phyloP scores from a whole-genome alignment of 768 basidiomycete species.

The Mycena chlorophos region DNA sequence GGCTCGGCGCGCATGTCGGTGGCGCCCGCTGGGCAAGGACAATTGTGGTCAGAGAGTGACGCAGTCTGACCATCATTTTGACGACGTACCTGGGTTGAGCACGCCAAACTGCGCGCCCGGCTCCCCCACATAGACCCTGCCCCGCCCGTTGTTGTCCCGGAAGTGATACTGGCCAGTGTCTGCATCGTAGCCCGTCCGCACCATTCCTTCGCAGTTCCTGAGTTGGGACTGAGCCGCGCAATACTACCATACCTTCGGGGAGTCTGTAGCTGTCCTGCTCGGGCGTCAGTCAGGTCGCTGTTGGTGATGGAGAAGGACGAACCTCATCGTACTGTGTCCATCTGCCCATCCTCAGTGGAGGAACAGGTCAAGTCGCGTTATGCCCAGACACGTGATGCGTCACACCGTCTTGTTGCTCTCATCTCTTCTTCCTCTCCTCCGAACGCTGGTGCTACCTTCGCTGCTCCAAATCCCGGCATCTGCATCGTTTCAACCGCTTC shows the following conservation, averaged over 20 bases:
- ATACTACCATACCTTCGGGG: slow-evolving; percentile 51
- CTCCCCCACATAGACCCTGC: slow-evolving; percentile 43
- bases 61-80: background rate
- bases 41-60: background rate
- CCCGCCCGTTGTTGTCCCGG: slow-evolving; percentile 33
- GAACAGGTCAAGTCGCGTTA: too few relatives aligned
- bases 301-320: background rate
- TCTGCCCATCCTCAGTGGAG: slow-evolving; percentile 17
- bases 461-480: too few relatives aligned
- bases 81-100: background rate
- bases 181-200: slow-evolving; percentile 55
- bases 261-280: slow-evolving; percentile 52
- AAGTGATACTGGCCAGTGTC: slow-evolving; percentile 49
- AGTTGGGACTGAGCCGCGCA: too few relatives aligned
- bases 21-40: background rate
- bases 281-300: background rate
- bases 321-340: slow-evolving; percentile 24
- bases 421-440: too few relatives aligned
- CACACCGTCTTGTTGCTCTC: too few relatives aligned
- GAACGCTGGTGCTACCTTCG: too few relatives aligned
- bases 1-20: background rate
- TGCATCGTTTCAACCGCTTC: too few relatives aligned
- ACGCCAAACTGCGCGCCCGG: slow-evolving; percentile 46
- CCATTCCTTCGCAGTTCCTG: too few relatives aligned
- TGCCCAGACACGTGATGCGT: too few relatives aligned